Evolutionary conservation across 192 early-diverging fungal genomes (phyloP).

Genomic region (Coemansia sp.): DNA sequence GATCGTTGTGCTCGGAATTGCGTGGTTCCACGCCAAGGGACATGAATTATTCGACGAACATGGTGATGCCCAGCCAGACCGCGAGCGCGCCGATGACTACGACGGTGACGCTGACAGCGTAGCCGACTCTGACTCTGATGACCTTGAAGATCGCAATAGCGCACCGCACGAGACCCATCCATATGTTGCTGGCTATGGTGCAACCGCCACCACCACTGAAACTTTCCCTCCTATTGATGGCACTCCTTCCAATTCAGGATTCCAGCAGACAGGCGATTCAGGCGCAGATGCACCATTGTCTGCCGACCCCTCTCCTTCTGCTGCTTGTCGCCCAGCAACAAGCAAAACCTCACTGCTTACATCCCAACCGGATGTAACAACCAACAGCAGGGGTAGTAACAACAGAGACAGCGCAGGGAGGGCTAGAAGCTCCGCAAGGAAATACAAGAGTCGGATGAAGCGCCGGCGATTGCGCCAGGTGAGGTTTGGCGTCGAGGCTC

Average conservation of each 20-base stretch:
- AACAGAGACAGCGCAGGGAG: not conserved
- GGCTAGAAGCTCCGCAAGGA: not conserved
- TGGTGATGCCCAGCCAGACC: not conserved
- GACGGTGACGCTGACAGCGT: not conserved
- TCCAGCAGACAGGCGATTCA: conserved; percentile 37
- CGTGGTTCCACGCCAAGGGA: conserved; percentile 8
- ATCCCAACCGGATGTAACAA: not conserved
- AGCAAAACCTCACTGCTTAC: conserved; percentile 30
- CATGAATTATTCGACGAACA: not conserved
- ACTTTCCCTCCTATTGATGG: not conserved
- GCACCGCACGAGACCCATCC: not conserved
- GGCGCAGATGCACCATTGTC: not conserved
- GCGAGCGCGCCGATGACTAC: not conserved
- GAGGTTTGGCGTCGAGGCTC: conserved; percentile 15
- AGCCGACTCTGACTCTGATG: not conserved
- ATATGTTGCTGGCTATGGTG: not conserved
- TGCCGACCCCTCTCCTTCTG: not conserved
- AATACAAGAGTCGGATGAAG: not conserved
- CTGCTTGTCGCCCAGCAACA: not conserved
- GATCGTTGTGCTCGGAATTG: conserved; percentile 39
- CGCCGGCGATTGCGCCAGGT: conserved; percentile 18
- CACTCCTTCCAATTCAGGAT: conserved; percentile 25
- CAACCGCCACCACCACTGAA: not conserved
- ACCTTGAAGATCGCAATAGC: not conserved
- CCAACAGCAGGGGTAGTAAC: conserved; percentile 1